These are phyloP conservation scores for Aspergillus puulaauensis DNA, from an alignment of 2,329 filamentous ascomycete species.

Conservation along the genomic window DNA sequence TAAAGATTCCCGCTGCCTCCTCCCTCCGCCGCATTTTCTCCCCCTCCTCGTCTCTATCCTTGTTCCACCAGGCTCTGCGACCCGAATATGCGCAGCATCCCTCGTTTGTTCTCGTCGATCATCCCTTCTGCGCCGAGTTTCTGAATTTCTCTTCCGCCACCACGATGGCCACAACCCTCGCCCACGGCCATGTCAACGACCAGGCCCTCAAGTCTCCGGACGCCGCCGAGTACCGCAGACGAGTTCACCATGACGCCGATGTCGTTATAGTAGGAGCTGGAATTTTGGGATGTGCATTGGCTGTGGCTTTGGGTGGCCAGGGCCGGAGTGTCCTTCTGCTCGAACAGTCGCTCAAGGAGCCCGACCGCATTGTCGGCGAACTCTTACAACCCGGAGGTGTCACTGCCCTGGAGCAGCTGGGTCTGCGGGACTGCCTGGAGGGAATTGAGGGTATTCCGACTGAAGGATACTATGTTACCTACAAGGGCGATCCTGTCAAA, in stretches of 20 bases:
- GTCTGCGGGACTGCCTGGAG: conserved; percentile 78
- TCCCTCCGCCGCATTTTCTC: conserved; percentile 3
- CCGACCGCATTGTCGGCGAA: conserved; percentile 94
- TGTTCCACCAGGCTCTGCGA: neutral
- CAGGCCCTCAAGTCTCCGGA: conserved; percentile 23
- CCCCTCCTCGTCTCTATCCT: neutral
- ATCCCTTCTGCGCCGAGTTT: conserved; percentile 11
- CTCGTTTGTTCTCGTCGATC: conserved; percentile 8
- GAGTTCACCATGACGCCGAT: conserved; percentile 65
- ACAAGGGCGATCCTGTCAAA: conserved; percentile 68
- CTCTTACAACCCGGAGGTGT: conserved; percentile 91
- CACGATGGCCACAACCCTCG: conserved; percentile 32
- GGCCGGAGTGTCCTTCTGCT: conserved; percentile 87
- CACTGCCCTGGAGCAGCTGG: conserved; percentile 74
- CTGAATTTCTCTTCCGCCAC: conserved; percentile 10
- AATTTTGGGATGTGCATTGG: conserved; percentile 82
- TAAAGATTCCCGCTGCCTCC: conserved; percentile 1
- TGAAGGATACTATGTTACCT: conserved; percentile 84
- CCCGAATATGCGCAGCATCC: conserved; percentile 22
- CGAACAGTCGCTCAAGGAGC: conserved; percentile 85
- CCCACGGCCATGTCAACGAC: conserved; percentile 21
- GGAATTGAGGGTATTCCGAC: conserved; percentile 83
- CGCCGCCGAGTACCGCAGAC: conserved; percentile 47
- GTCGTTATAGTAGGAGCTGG: conserved; percentile 91
- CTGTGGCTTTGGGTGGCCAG: conserved; percentile 81